Percentiles rank a stretch among this genome's conserved stretches.
Evolutionary conservation across 306 rosid genomes (phyloP).

Genomic region (Prunus salicina): DNA sequence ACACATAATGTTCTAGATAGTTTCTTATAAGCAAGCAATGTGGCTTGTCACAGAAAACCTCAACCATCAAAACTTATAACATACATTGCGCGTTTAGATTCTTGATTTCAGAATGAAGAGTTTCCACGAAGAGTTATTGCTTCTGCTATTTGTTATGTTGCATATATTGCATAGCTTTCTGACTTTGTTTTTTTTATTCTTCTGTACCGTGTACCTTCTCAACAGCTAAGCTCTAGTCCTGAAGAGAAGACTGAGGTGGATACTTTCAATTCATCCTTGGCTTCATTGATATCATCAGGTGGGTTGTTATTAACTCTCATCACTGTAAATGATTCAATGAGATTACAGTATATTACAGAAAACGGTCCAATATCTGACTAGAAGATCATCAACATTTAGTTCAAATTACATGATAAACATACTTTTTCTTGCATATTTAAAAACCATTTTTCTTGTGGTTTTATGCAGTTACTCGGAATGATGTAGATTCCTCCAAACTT

Average conservation of each 20-base stretch:
- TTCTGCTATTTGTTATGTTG: conserved; percentile 3
- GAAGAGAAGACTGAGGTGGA: conserved; percentile 83
- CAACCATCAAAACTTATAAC: background rate
- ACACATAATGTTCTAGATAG: background rate
- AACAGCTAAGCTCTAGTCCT: conserved; percentile 77
- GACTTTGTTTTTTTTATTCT: background rate
- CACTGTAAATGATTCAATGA: background rate
- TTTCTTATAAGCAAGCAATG: background rate
- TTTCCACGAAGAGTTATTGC: background rate
- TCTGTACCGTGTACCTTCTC: conserved; percentile 14
- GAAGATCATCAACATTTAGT: background rate
- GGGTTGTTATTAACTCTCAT: conserved; percentile 15
- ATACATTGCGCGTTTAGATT: background rate
- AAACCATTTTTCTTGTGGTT: background rate
- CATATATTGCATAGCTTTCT: conserved; percentile 22
- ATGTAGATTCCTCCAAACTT: conserved; percentile 74
- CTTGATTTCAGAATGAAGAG: background rate
- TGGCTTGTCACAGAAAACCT: background rate
- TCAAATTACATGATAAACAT: background rate
- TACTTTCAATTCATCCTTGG: conserved; percentile 74
- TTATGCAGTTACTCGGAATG: conserved; percentile 64
- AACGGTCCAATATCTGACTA: background rate
- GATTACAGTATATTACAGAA: background rate
- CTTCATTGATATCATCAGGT: conserved; percentile 85
- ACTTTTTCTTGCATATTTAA: background rate